Percentiles rank a stretch among this genome's conserved stretches.
These are phyloP conservation scores for Penicillium sclerotigenum DNA, from an alignment of 2,329 filamentous ascomycete species.

Conservation along the genomic window DNA sequence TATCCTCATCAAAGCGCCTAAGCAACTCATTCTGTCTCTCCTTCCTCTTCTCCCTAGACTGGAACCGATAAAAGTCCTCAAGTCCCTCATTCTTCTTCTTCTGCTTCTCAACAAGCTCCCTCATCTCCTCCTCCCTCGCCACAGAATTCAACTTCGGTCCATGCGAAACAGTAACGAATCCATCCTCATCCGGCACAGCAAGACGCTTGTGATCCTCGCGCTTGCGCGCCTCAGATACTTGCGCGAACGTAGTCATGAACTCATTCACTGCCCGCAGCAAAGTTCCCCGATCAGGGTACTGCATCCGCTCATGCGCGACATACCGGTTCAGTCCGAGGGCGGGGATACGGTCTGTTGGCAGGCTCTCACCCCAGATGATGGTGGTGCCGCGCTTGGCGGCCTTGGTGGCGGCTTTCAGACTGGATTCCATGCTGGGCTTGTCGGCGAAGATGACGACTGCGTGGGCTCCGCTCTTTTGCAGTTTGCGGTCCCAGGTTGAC, in stretches of 20 bases:
- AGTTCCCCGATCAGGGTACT: slow-evolving; percentile 63
- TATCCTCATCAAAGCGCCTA: slow-evolving; percentile 73
- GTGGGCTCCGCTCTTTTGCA: slow-evolving; percentile 71
- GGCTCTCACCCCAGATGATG: slow-evolving; percentile 66
- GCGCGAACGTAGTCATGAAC: slow-evolving; percentile 75
- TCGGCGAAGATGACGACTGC: slow-evolving; percentile 84
- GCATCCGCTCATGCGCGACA: slow-evolving; percentile 66
- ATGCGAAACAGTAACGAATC: slow-evolving; percentile 86
- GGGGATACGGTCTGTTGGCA: slow-evolving; percentile 54
- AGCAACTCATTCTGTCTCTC: slow-evolving; percentile 66
- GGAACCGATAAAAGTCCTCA: slow-evolving; percentile 79
- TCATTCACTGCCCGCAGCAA: slow-evolving; percentile 76
- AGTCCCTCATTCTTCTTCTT: slow-evolving; percentile 63
- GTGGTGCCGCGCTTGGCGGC: slow-evolving; percentile 56
- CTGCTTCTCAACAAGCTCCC: slow-evolving; percentile 56
- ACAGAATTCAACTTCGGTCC: slow-evolving; percentile 71
- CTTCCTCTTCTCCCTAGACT: slow-evolving; percentile 76
- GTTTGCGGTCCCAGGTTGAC: slow-evolving; percentile 65
- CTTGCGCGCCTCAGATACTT: slow-evolving; percentile 66
- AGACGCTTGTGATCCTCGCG: slow-evolving; percentile 61
- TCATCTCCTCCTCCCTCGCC: slow-evolving; percentile 68
- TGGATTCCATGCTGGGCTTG: slow-evolving; percentile 69
- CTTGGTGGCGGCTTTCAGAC: slow-evolving; percentile 71
- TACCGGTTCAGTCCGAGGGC: slow-evolving; percentile 53
- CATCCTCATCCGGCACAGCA: slow-evolving; percentile 86